Conservation (phyloP, 2,329 filamentous ascomycete species). For the Sporothrix euskadiensis region DNA sequence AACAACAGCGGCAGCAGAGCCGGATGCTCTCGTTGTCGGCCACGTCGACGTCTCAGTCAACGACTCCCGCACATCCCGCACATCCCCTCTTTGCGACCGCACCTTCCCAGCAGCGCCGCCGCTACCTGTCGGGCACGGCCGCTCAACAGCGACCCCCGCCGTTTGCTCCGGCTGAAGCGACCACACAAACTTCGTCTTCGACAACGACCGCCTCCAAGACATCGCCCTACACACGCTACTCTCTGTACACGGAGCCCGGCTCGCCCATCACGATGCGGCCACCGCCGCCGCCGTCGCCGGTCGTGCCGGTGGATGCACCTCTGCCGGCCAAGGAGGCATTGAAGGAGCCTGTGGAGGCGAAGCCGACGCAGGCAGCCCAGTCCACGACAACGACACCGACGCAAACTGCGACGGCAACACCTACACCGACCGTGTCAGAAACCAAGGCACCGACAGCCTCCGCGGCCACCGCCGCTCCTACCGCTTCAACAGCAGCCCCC, state of each 20-base stretch:
- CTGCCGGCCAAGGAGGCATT: conserved; percentile 33
- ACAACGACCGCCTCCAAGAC: conserved; percentile 4
- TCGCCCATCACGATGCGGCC: conserved; percentile 27
- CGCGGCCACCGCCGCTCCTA: neutral
- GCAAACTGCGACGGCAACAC: neutral
- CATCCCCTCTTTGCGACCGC: conserved; percentile 30
- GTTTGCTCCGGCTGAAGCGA: conserved; percentile 19
- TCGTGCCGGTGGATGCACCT: conserved; percentile 15
- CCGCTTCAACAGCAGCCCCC: conserved; percentile 39
- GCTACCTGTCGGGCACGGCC: conserved; percentile 47
- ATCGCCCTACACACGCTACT: conserved; percentile 28
- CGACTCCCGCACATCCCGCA: neutral
- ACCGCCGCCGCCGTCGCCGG: conserved; percentile 25
- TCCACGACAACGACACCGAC: neutral
- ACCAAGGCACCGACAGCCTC: neutral
- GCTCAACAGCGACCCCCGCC: conserved; percentile 46
- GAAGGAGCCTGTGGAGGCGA: neutral
- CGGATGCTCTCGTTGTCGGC: conserved; percentile 36
- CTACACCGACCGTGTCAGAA: neutral
- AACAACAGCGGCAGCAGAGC: conserved; percentile 23
- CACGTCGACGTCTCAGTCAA: conserved; percentile 36
- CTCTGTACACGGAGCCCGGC: conserved; percentile 22
- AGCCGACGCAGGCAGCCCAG: neutral
- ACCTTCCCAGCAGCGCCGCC: conserved; percentile 44
- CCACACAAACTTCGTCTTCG: neutral